phyloP scores from a whole-genome alignment of 164 flowering plant species.

The Tetrastigma voinierianum region DNA sequence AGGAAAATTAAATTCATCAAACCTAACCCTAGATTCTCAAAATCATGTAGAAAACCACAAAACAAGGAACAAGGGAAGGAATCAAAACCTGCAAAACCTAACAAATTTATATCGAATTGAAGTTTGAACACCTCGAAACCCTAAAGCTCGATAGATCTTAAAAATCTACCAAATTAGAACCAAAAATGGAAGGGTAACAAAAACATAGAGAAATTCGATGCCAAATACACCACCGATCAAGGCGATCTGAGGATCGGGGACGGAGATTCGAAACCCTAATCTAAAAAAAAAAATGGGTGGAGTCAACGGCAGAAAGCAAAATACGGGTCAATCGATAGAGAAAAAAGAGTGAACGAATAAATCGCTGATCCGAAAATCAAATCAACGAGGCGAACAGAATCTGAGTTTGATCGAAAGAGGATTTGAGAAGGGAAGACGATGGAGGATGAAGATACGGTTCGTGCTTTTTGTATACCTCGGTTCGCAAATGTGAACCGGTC shows the following conservation, averaged over 20 bases:
- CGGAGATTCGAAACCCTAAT: constrained; percentile 15
- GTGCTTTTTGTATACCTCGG: constrained; percentile 16
- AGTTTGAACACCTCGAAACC: constrained; percentile 20
- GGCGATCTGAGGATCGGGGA: background rate
- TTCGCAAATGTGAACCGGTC: constrained; percentile 11
- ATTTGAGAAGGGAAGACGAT: constrained; percentile 3
- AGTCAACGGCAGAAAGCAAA: constrained; percentile 1
- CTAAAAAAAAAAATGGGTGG: constrained; percentile 9
- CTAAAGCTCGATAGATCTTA: constrained; percentile 14
- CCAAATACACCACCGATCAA: background rate
- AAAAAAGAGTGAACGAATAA: constrained; percentile 7
- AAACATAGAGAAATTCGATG: background rate
- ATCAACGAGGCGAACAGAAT: constrained; percentile 10
- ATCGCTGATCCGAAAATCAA: constrained; percentile 9
- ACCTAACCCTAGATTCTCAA: constrained; percentile 25
- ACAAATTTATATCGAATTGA: background rate
- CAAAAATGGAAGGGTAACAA: background rate
- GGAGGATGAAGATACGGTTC: constrained; percentile 15
- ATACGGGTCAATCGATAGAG: constrained; percentile 20
- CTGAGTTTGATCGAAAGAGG: constrained; percentile 5
- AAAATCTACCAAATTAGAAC: constrained; percentile 1
- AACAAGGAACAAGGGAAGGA: background rate
- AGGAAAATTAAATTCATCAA: constrained; percentile 8
- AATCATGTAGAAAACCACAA: constrained; percentile 3
- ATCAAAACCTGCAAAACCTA: constrained; percentile 14